Conservation (phyloP, 192 early-diverging fungal genomes). For the Gamsiella multidivaricata region DNA sequence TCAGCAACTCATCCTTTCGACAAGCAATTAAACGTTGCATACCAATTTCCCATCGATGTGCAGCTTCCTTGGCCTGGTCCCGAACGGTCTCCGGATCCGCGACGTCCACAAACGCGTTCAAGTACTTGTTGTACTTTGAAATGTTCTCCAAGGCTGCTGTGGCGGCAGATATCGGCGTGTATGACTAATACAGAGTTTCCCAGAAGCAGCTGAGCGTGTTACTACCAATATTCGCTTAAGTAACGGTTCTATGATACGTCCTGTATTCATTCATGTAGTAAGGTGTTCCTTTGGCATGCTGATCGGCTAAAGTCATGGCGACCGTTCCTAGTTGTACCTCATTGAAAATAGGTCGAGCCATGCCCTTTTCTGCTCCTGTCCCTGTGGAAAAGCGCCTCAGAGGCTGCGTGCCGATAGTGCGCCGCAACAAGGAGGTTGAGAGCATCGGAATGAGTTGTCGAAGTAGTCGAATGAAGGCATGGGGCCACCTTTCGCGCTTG, state of each 20-base stretch:
- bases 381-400: background rate
- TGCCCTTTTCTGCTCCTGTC: background rate
- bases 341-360: conserved; percentile 17
- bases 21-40: background rate
- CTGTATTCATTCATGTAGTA: no score
- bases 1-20: no score
- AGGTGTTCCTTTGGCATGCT: no score
- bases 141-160: conserved; percentile 40
- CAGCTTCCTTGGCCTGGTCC: conserved; percentile 29
- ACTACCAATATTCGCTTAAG: background rate
- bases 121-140: conserved; percentile 43
- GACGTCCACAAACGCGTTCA: conserved; percentile 59
- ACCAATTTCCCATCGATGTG: conserved; percentile 50
- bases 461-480: background rate
- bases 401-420: background rate
- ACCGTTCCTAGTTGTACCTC: conserved; percentile 8
- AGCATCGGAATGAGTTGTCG: background rate
- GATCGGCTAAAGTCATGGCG: no score
- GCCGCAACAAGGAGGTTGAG: background rate
- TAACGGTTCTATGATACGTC: no score
- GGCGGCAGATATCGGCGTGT: conserved; percentile 22
- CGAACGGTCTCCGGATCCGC: conserved; percentile 29
- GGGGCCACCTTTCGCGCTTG: background rate
- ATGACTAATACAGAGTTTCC: conserved; percentile 11
- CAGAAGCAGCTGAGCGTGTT: background rate